Evolutionary conservation across 345 rosid species (phyloP), one percentile per base, ranked within the genome.

Genomic region (Arabis alpina): DNA sequence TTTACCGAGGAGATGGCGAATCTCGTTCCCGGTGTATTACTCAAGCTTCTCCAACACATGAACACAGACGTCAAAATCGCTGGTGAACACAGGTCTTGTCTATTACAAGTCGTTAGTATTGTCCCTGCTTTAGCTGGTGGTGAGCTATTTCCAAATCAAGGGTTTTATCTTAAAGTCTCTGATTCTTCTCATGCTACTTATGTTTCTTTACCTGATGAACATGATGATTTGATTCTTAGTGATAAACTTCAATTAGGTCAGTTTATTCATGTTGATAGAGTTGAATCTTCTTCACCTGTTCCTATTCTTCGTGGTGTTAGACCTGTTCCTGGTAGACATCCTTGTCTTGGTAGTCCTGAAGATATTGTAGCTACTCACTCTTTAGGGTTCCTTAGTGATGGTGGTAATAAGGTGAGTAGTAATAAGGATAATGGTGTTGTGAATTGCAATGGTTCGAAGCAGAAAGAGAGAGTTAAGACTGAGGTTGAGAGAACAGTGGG

Each of bases 111-210:
- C 0, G 83, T 94, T 72, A 89, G 99, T 76, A 94, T 94, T 52
- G 97, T 94, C 1, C 99, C 97, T 4, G 97, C 97, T n/a, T 48
- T 94, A 32, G 97, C 99, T 7, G 99, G 97, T 25, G 93, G 97
- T 24, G 99, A 91, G 84, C 84, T 94, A 1, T 94, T 94, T 66
- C 66, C 93, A 2, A 94, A 89, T 66, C 90, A 94, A 45, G 99
- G 99, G 4, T 94, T 94, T 66, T 94, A 88, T 77, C 85, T 94
- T 11, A 94, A 85, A 84, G 99, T 94, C 67, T 94, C 99, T 32
- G 99, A 94, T 87, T 94, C 99, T 3, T 94, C 96, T 39, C 99
- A 91, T 75, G 99, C 99, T 16, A 91, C 97, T 40, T 94, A 89
- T 45, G 96, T 89, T 13, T 91, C 97, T 69, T 81, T 94, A 27